Evolutionary conservation across 208 protist species (phyloP), one percentile per base, ranked within the genome.

Genomic region (Acanthamoeba triangularis): DNA sequence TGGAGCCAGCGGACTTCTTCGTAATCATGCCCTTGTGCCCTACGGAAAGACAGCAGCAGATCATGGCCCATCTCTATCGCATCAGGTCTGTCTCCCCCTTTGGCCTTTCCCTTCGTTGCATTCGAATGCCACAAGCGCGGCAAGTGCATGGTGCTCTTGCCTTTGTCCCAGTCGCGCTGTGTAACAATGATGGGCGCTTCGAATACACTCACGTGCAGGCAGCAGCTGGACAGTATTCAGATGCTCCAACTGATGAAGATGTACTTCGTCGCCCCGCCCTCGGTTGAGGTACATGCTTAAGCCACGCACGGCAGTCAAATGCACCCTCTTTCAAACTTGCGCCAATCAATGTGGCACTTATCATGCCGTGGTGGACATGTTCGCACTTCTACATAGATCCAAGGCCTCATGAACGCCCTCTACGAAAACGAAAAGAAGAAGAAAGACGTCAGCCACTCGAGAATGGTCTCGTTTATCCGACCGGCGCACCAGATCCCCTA

Each of bases 331-430:
- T 80, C 37, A 28, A 41, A 7, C 3, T 28, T 28, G 11, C 41
- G 41, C 5, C 3, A 3, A 4, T 37, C 41, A 41, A 41, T 41
- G 37, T 41, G 37, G 37, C 37, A 41, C 37, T 41, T 1, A 1
- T 41, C 37, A 41, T 41, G 37, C n/a, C 37, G 37, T 41, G 37
- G 37, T 41, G 37, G 37, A 41, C 37, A 41, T 41, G 37, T 41
- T 41, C 56, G 56, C 13, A 63, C 56, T 61, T 8, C 20, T 3
- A 20, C 7, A 35, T 49, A 90, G 80, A 90, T 90, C n/a, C 80
- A 90, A 90, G 54, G 54, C 41, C 80, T 90, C 30, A 56, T 90
- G 44, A 90, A 90, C 80, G n/a, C 80, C 16, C 44, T 90, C 30
- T 90, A 90, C 30, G 44, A 56, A 28, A 56, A 63, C 80, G 80